These are phyloP conservation scores for Noccaea caerulescens DNA, from an alignment of 345 rosid species.

Conservation along the genomic window DNA sequence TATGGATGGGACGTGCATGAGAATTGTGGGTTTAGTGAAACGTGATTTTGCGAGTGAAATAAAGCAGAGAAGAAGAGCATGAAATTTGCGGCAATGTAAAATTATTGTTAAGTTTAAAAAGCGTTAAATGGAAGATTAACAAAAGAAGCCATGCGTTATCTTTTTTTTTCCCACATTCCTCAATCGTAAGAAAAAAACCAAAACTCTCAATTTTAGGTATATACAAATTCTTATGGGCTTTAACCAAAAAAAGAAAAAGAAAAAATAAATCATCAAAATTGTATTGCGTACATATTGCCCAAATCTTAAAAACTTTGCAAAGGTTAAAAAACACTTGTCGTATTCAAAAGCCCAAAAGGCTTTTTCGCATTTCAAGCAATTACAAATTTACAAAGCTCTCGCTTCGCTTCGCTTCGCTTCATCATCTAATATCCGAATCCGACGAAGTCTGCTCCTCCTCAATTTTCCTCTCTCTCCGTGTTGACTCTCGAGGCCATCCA, in stretches of 20 bases:
- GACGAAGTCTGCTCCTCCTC: not conserved
- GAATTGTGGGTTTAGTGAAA: slow-evolving; percentile 33
- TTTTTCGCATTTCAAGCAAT: not conserved
- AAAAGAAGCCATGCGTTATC: slow-evolving; percentile 10
- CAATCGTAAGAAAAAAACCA: not conserved
- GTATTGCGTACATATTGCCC: no score
- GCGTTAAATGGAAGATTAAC: slow-evolving; percentile 10
- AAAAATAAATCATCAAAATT: no score
- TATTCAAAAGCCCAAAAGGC: not conserved
- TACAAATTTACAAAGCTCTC: not conserved
- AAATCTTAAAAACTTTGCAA: not conserved
- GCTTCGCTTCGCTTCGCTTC: no score
- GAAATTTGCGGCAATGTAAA: slow-evolving; percentile 7
- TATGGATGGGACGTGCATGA: slow-evolving; percentile 28
- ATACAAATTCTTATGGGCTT: no score
- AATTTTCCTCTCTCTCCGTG: slow-evolving; percentile 18
- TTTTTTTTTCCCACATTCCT: not conserved
- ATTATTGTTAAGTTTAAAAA: not conserved
- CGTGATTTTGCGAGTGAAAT: slow-evolving; percentile 32
- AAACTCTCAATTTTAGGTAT: no score
- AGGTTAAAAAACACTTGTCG: no score
- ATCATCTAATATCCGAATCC: not conserved
- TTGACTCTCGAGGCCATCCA: slow-evolving; percentile 38
- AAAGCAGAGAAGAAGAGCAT: slow-evolving; percentile 16
- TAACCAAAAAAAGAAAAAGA: no score